A percentile compares a stretch with the other conserved stretches of the same genome.
phyloP scores from a whole-genome alignment of 495 filamentous ascomycete species.

The Aspergillus biplanus region DNA sequence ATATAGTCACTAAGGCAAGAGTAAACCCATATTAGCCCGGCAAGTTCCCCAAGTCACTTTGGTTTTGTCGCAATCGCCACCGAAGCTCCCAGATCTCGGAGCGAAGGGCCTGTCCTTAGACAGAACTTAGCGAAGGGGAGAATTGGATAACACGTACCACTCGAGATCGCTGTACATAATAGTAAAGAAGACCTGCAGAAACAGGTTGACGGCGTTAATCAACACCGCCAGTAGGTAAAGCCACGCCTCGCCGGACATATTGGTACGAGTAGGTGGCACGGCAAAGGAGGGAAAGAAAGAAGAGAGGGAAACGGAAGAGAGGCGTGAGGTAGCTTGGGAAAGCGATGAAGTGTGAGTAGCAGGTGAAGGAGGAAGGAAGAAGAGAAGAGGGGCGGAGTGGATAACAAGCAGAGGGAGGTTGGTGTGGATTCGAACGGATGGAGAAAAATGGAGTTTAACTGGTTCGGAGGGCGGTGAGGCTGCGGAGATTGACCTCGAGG shows the following conservation, averaged over 20 bases:
- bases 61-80: conserved; percentile 21
- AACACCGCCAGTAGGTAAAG: conserved; percentile 97
- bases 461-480: conserved; percentile 24
- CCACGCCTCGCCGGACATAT: conserved; percentile 99
- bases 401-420: conserved; percentile 16
- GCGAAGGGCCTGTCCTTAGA: neutral
- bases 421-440: conserved; percentile 22
- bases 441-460: conserved; percentile 22
- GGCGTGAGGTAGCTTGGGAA: conserved; percentile 2
- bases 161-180: conserved; percentile 99
- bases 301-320: conserved; percentile 19
- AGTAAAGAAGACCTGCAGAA: conserved; percentile 99
- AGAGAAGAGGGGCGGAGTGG: conserved; percentile 16
- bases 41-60: conserved; percentile 3
- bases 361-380: conserved; percentile 9
- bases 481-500: neutral
- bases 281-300: neutral
- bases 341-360: conserved; percentile 7
- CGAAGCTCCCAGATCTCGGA: neutral
- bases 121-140: neutral
- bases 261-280: conserved; percentile 42
- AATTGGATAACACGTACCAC: conserved; percentile 65
- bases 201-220: conserved; percentile 99
- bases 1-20: conserved; percentile 83
- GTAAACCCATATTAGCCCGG: conserved; percentile 25